A percentile compares a stretch with the other conserved stretches of the same genome.
phyloP scores from a whole-genome alignment of 306 rosid genomes.

The Betula pendula region DNA sequence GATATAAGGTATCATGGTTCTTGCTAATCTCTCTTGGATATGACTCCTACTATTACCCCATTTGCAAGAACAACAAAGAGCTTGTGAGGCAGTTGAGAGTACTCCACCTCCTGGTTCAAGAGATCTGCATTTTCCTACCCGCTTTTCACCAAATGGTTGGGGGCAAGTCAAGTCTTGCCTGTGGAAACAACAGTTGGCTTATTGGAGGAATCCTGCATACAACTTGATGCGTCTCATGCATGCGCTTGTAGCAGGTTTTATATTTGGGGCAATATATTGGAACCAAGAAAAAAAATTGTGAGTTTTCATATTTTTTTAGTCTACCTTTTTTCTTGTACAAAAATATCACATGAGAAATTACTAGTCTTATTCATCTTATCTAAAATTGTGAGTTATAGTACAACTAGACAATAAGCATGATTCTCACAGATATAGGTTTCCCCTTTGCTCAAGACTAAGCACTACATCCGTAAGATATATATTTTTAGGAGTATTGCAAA shows the following conservation, averaged over 20 bases:
- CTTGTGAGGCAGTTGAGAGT: conserved; percentile 49
- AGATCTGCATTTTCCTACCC: conserved; percentile 43
- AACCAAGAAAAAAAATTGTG: conserved; percentile 41
- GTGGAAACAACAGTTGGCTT: conserved; percentile 47
- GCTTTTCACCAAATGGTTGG: conserved; percentile 42
- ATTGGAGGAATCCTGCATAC: conserved; percentile 50
- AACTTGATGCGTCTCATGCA: conserved; percentile 40
- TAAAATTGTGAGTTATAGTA: neutral
- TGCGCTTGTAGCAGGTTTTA: conserved; percentile 25
- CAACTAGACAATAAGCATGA: neutral
- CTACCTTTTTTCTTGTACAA: neutral
- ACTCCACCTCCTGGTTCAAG: conserved; percentile 46
- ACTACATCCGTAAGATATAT: neutral
- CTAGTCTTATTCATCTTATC: neutral
- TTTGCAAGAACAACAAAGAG: conserved; percentile 47
- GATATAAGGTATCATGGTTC: conserved; percentile 9
- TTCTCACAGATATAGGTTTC: neutral
- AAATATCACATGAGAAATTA: neutral
- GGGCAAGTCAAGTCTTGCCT: conserved; percentile 47
- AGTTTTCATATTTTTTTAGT: neutral
- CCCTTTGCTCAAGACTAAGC: neutral
- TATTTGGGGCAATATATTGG: conserved; percentile 42
- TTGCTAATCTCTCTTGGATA: conserved; percentile 21
- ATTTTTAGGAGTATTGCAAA: neutral
- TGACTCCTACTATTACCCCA: conserved; percentile 7